Evolutionary conservation across 2,329 filamentous ascomycete species (phyloP).

Genomic region (Triangularia verruculosa): DNA sequence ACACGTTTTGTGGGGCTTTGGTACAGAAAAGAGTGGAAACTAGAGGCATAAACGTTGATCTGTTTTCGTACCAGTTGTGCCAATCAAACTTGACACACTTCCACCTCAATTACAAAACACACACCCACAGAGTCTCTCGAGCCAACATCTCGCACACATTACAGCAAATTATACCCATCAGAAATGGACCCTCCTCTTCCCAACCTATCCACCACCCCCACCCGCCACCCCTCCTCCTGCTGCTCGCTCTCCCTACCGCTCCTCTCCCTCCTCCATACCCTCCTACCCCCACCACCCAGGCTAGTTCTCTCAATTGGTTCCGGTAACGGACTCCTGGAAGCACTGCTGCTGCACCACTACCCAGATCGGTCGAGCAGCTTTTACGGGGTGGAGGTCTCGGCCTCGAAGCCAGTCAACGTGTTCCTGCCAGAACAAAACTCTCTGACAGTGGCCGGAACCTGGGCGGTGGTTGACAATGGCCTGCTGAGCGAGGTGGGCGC

Average conservation of each 20-base stretch:
- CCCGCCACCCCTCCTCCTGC: conserved; percentile 19
- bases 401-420: conserved; percentile 14
- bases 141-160: not conserved
- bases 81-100: too few species aligned
- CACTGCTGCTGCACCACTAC: conserved; percentile 16
- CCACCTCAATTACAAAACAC: too few species aligned
- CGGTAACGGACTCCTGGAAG: conserved; percentile 23
- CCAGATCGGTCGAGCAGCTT: conserved; percentile 9
- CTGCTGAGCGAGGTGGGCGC: conserved; percentile 1
- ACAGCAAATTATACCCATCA: not conserved
- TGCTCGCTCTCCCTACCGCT: conserved; percentile 21
- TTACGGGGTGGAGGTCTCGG: conserved; percentile 21
- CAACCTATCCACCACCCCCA: conserved; percentile 6
- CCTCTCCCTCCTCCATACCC: conserved; percentile 17
- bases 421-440: conserved; percentile 19
- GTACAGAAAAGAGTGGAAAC: too few species aligned
- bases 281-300: conserved; percentile 15
- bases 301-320: conserved; percentile 20
- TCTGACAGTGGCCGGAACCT: conserved; percentile 13
- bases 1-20: too few species aligned
- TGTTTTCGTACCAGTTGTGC: too few species aligned
- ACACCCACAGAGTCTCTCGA: too few species aligned
- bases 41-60: too few species aligned
- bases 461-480: conserved; percentile 11
- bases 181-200: conserved; percentile 10